Evolutionary conservation across 2,329 filamentous ascomycete genomes (phyloP), one percentile per base, ranked within the genome.

Genomic region (Diaporthe batatas): DNA sequence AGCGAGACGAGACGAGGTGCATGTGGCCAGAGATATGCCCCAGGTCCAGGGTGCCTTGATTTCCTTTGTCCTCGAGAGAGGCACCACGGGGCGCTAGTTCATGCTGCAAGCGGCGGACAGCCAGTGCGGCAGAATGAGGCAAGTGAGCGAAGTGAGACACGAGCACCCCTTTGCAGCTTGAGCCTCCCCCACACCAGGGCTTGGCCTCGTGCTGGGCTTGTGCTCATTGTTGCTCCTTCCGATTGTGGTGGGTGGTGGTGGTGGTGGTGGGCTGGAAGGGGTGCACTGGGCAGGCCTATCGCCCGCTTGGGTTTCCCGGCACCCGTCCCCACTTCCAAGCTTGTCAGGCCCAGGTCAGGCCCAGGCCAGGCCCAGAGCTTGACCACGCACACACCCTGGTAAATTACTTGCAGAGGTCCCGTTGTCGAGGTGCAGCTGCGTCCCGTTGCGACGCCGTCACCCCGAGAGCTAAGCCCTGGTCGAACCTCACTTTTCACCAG

Each of bases 401-500:
- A 67, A 53, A 67, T 67, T 67, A 67, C 62, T 53, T 67, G 62
- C 62, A 67, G 62, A 65, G n/a, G n/a, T 53, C 32, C 59, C 32
- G 32, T 67, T 49, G 62, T 34, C 29, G 59, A 34, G 59, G 12
- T 64, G 59, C 21, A 11, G 11, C 3, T 8, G 4, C 21, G 59
- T 53, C 39, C 36, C 44, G 62, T 67, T 53, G 4, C 47, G 47
- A 67, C 62, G 47, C 62, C 62, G 62, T 67, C 62, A 67, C 62
- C 62, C 62, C 62, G 23, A 53, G 21, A 67, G 62, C 62, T 67
- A 67, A 67, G 47, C 62, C 47, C 47, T 39, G 44, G 29, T 65
- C 44, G n/a, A 70, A 70, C 68, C 68, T 70, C 68, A 70, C 68
- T 70, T 70, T 70, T 70, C 55, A 59, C 57, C 68, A 70, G 58